Base-by-base conservation (phyloP, 345 rosid species). In the Combretum micranthum region DNA sequence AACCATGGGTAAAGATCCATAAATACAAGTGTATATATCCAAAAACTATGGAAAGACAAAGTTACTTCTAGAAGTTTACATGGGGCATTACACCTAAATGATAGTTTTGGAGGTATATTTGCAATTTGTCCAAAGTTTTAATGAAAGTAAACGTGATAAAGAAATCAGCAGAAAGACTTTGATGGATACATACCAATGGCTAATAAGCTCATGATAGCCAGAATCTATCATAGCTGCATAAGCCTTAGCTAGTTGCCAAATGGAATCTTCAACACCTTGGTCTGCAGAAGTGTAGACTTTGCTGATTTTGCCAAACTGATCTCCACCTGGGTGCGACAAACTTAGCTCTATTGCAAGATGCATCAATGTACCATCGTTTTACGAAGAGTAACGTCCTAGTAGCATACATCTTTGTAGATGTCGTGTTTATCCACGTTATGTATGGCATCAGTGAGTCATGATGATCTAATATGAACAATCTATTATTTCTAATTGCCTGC, bases 161-260 rank as follows among this genome's bases (percentile, higher is more conserved):
- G 50, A 42, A 61, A 16, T n/a, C n/a, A n/a, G n/a, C n/a, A 13
- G 20, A 12, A n/a, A 23, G 44, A 55, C 18, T 42, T 14, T 22
- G 23, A 21, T 13, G 45, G 43, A 67, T 57, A 20, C 74, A 50
- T 85, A 81, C 96, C 94, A 91, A 68, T 85, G 96, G 71, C 96
- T 91, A 51, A 91, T 67, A 42, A 87, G 95, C 64, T 91, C 91
- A 66, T 91, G 98, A 49, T 64, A 58, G 53, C 96, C 96, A 12
- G 98, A 85, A 65, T 91, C 98, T 23, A 79, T 79, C 23, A 88
- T 88, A 13, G 80, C 82, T 0, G 76, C 98, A 52, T 82, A 88
- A 70, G 95, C 94, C 66, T 88, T 91, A 13, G 98, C 92, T 21
- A 88, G 73, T 50, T 79, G 82, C 96, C 96, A 88, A 52, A 83